Base-by-base conservation (phyloP, 176 grass and related monocot species). In the Hsuehochloa calcarea region DNA sequence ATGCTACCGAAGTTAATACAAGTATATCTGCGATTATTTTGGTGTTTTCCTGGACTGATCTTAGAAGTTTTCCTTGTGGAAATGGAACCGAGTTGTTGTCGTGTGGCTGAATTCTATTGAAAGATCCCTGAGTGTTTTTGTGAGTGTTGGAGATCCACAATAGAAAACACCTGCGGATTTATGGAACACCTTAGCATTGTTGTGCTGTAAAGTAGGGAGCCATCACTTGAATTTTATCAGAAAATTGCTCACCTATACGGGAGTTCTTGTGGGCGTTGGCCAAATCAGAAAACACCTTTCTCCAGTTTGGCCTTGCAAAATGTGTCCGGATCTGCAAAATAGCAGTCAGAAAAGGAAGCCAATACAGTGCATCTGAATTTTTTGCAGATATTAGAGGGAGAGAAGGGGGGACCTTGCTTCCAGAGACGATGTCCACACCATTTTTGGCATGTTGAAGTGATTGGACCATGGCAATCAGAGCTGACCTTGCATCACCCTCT, bases 31-130 rank as follows among this genome's bases (percentile, higher is more conserved):
- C 40, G 59, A 74, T 64, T 82, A 74, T 74, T 35, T 52, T 35
- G 47, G 27, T 79, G 17, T 44, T 56, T 25, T 60, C n/a, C 60
- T 78, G 52, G 35, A 39, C 74, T 49, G 68, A 54, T 77, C 79
- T 93, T 86, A 99, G 61, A 99, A 99, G 84, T 99, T 96, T 77
- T 99, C 93, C 84, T 99, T 99, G 86, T 99, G 97, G 86, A 99
- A 99, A 69, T 99, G 91, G 82, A 99, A 99, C 63, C 92, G 82
- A 50, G 93, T 99, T 8, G 91, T 90, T 10, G 93, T 96, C 22
- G 94, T 94, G 50, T 96, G 90, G 84, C 90, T 96, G 87, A 99
- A 99, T 82, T 96, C 97, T 60, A 88, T 50, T 15, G 97, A 91
- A 85, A 99, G 92, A 26, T 90, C 86, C 81, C 72, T 89, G 4